Percentiles rank a stretch among this genome's conserved stretches.
Evolutionary conservation across 176 grass and related monocot genomes (phyloP).

Genomic region (Typha latifolia): DNA sequence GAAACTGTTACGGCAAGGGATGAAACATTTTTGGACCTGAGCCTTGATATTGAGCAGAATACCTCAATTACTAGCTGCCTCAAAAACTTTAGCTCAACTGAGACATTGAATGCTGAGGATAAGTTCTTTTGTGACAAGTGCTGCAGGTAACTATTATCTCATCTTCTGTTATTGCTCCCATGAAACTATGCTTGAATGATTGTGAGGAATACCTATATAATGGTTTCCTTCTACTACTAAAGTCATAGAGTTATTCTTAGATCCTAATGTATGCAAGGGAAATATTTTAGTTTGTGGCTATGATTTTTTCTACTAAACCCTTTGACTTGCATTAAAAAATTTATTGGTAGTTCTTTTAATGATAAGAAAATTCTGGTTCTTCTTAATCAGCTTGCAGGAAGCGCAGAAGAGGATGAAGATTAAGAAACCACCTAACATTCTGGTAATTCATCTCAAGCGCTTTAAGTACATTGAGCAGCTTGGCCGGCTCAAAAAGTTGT

Average conservation of each 20-base stretch:
- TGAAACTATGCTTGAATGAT: not conserved
- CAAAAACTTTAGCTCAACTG: slow-evolving; percentile 99
- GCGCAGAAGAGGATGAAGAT: slow-evolving; percentile 99
- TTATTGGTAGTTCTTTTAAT: not conserved
- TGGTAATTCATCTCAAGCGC: slow-evolving; percentile 96
- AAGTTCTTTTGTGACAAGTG: slow-evolving; percentile 99
- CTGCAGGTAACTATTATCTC: slow-evolving; percentile 46
- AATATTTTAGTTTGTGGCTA: not conserved
- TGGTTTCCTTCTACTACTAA: no score
- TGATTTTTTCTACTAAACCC: not conserved
- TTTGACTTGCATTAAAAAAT: no score
- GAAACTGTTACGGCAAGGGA: slow-evolving; percentile 98
- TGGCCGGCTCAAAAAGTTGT: slow-evolving; percentile 80
- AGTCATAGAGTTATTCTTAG: no score
- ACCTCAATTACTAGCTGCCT: slow-evolving; percentile 96
- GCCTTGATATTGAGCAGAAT: slow-evolving; percentile 97
- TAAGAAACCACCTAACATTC: slow-evolving; percentile 84
- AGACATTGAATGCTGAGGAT: slow-evolving; percentile 93
- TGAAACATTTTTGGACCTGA: slow-evolving; percentile 98
- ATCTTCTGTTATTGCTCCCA: not conserved
- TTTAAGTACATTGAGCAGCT: slow-evolving; percentile 98
- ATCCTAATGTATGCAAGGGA: not conserved
- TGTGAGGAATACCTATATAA: not conserved
- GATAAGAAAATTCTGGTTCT: not conserved
- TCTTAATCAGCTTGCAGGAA: slow-evolving; percentile 75